phyloP scores from a whole-genome alignment of 2,329 filamentous ascomycete genomes.

The Fusarium globosum region DNA sequence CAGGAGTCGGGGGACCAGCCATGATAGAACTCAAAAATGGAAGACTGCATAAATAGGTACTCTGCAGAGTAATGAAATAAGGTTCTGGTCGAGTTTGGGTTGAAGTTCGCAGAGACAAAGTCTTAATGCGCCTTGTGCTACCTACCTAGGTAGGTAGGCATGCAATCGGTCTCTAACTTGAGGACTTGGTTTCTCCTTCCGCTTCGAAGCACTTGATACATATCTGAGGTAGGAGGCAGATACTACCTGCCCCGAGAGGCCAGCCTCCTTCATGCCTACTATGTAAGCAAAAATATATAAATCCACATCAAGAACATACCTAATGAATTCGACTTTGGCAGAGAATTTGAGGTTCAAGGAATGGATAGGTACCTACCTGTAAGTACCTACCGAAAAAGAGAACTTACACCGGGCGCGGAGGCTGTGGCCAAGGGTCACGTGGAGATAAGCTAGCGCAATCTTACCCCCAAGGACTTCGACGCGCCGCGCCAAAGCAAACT shows the following conservation, averaged over 20 bases:
- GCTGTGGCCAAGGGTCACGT: constrained; percentile 12
- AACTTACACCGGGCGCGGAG: not conserved
- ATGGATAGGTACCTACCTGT: not conserved
- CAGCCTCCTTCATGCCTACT: not conserved
- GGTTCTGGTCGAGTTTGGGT: not conserved
- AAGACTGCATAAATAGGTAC: not conserved
- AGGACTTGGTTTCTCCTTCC: not conserved
- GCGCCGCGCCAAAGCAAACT: constrained; percentile 36
- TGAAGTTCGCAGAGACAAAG: not conserved
- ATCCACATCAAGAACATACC: not conserved
- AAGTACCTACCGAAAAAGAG: not conserved
- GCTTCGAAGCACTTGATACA: not conserved
- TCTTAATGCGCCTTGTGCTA: not conserved
- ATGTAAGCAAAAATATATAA: not conserved
- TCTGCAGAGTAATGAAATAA: not conserved
- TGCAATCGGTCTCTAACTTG: not conserved
- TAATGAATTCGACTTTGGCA: not conserved
- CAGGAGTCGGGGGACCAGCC: constrained; percentile 46
- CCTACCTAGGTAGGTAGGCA: not conserved
- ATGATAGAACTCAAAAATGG: constrained; percentile 26
- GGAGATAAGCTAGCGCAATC: constrained; percentile 24
- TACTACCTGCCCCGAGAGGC: not conserved
- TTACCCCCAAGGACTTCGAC: constrained; percentile 26
- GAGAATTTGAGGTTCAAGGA: constrained; percentile 29
- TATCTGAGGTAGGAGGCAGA: not conserved